Evolutionary conservation across 192 early-diverging fungal species (phyloP), one percentile per base, ranked within the genome.

Genomic region (Fimicolochytrium jonesii): DNA sequence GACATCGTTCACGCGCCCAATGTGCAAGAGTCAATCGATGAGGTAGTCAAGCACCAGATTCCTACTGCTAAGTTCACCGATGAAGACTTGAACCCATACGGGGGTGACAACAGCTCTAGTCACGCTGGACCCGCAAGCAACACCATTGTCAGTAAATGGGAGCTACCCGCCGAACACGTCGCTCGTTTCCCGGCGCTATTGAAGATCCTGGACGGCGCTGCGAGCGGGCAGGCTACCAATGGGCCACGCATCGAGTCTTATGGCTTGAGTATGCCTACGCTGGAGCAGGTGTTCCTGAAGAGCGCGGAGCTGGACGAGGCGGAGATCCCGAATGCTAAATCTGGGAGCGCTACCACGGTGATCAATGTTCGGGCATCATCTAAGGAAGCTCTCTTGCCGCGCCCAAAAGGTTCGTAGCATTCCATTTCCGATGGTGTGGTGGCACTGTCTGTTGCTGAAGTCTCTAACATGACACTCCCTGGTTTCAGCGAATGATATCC

Each of bases 241-340:
- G 67, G 61, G 29, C 44, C 56, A 15, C 62, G 23, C 5, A 56
- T 85, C 29, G 73, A 74, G 50, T 65, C 68, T 28, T 81, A 76
- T 55, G 82, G 82, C 30, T 64, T 85, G n/a, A 76, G 70, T 25
- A 77, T 80, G 68, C 82, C 83, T 17, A 74, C 78, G 4, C 64
- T 86, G 46, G 84, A 86, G 70, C 79, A 86, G 33, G 84, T 82
- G 9, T 86, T 86, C 57, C 72, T 86, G 60, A 76, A 72, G 43
- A 76, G 59, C 26, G 70, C 66, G 1, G 68, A 72, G 10, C 66
- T 64, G 30, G 61, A 59, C 13, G 50, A 57, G 4, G 13, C 25
- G 2, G 72, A 71, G n/a, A 73, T 67, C 28, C 23, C 42, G 22
- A 39, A 69, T 6, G 67, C 29, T 9, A 58, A 31, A 6, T 48